Percentiles rank a stretch among this genome's conserved stretches.
These are phyloP conservation scores for Ustilago curta DNA, from an alignment of 1,284 basidiomycete genomes.

Conservation along the genomic window DNA sequence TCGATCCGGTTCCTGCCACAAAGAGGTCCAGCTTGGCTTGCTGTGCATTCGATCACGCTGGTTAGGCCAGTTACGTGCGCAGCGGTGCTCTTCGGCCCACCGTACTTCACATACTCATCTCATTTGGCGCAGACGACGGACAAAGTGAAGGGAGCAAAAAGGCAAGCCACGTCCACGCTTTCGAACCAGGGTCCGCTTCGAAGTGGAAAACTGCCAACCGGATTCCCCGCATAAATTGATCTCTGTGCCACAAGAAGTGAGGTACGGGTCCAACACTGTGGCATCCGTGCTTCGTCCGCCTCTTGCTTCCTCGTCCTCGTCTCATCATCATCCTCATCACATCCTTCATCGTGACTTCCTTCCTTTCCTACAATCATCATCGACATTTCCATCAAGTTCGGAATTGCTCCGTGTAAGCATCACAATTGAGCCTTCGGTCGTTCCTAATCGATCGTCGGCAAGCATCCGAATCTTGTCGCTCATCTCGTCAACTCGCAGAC, in stretches of 20 bases:
- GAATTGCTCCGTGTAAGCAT: neutral
- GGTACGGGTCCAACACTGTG: too few relatives aligned
- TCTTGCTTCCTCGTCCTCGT: neutral
- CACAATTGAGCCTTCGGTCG: too few relatives aligned
- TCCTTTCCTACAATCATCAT: neutral
- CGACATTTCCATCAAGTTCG: neutral
- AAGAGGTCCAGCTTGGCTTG: too few relatives aligned
- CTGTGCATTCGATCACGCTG: too few relatives aligned
- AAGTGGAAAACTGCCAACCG: neutral
- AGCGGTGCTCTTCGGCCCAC: too few relatives aligned
- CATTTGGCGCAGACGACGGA: too few relatives aligned
- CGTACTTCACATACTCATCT: too few relatives aligned
- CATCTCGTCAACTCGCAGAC: neutral
- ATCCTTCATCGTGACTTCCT: neutral
- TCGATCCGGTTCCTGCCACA: too few relatives aligned
- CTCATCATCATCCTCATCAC: neutral
- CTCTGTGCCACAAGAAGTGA: neutral
- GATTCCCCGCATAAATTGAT: constrained; percentile 8
- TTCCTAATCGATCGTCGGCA: constrained; percentile 6
- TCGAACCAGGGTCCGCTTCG: neutral
- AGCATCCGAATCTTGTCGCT: neutral
- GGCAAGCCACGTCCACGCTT: too few relatives aligned
- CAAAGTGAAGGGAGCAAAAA: too few relatives aligned
- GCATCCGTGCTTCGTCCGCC: too few relatives aligned
- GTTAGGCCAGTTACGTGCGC: too few relatives aligned